These are phyloP conservation scores for Nicotiana undulata DNA, from an alignment of 257 asterid genomes.

Conservation along the genomic window DNA sequence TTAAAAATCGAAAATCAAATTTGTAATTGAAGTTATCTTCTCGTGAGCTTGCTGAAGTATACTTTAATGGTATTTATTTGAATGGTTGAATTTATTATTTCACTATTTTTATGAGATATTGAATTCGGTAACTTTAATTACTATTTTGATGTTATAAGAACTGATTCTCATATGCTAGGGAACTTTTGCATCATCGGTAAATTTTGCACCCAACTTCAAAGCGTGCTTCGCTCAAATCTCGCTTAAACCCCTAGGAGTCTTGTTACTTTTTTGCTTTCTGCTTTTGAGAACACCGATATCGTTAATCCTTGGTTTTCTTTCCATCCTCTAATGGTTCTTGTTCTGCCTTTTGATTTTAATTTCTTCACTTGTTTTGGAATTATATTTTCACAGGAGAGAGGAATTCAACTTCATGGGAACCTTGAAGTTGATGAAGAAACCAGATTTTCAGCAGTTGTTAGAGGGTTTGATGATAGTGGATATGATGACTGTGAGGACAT, in stretches of 20 bases:
- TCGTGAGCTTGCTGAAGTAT: not conserved
- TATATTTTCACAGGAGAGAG: slow-evolving; percentile 66
- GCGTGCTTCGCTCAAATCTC: not conserved
- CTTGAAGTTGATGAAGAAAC: slow-evolving; percentile 90
- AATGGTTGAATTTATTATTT: not conserved
- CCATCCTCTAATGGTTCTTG: not conserved
- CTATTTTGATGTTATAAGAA: not conserved
- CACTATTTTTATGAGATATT: not conserved
- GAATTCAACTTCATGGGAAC: slow-evolving; percentile 53
- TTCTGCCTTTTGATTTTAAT: not conserved
- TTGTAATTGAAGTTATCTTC: not conserved
- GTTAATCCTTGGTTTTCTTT: not conserved
- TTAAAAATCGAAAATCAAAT: not conserved
- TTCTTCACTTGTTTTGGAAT: slow-evolving; percentile 7
- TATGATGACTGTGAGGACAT: slow-evolving; percentile 64
- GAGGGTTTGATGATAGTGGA: slow-evolving; percentile 76
- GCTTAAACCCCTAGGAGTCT: not conserved
- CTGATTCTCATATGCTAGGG: not conserved
- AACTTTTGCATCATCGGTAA: not conserved
- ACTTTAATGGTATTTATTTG: not conserved
- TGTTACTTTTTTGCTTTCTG: not conserved
- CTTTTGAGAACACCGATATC: not conserved
- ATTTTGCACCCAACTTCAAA: not conserved
- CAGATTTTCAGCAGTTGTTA: slow-evolving; percentile 69
- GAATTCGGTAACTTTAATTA: not conserved